These are phyloP conservation scores for Oryza meridionalis DNA, from an alignment of 176 grass and related monocot genomes.

Conservation along the genomic window DNA sequence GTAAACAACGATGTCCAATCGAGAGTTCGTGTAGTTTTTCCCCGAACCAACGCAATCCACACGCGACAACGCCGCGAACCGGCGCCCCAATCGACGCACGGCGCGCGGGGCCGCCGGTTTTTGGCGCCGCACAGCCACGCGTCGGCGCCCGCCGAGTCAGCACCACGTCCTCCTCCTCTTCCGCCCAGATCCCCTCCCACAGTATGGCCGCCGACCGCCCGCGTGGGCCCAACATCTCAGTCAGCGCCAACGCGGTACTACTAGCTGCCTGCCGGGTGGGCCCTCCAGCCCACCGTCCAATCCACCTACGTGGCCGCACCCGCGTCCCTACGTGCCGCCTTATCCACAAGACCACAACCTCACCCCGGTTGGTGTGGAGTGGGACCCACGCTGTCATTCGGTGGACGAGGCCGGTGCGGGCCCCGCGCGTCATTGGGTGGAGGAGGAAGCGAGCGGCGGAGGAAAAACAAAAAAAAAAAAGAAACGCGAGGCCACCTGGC, in stretches of 20 bases:
- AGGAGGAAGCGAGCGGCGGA: background rate
- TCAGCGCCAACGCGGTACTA: background rate
- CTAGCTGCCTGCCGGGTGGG: background rate
- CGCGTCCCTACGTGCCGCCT: slow-evolving; percentile 12
- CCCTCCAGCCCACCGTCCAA: background rate
- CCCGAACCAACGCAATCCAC: background rate
- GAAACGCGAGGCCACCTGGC: background rate
- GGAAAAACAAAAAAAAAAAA: background rate
- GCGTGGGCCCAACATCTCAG: background rate
- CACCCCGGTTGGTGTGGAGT: background rate
- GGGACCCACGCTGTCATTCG: background rate
- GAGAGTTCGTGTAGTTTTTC: too few relatives aligned
- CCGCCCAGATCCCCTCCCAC: background rate
- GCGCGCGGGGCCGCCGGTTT: background rate
- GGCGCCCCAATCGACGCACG: too few relatives aligned
- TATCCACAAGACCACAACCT: slow-evolving; percentile 20
- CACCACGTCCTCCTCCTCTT: background rate
- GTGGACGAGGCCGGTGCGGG: background rate
- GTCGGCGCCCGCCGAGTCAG: background rate
- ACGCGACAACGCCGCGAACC: background rate
- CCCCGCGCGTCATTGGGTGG: slow-evolving; percentile 26
- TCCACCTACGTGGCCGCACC: slow-evolving; percentile 2
- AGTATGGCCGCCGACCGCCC: background rate
- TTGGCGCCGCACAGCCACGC: background rate
- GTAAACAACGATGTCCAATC: too few relatives aligned